Evolutionary conservation across 73 alveolate genomes (phyloP).

Genomic region (Tetrahymena borealis): DNA sequence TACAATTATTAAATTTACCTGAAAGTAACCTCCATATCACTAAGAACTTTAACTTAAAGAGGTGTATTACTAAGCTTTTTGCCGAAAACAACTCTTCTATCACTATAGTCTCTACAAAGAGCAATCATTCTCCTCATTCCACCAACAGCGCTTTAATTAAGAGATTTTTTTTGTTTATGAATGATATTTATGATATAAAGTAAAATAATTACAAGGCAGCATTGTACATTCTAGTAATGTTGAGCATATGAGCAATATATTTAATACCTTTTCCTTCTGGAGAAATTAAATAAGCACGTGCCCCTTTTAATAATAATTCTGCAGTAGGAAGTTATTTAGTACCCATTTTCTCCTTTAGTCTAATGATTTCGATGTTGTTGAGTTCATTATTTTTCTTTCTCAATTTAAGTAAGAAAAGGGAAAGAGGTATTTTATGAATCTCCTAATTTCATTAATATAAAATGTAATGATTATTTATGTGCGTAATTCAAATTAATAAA

Average conservation of each 20-base stretch:
- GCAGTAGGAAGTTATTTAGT: constrained; percentile 91
- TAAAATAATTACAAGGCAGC: constrained; percentile 24
- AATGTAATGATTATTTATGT: neutral
- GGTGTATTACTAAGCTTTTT: constrained; percentile 49
- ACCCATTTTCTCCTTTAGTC: constrained; percentile 81
- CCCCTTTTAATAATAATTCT: constrained; percentile 64
- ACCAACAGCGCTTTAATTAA: constrained; percentile 40
- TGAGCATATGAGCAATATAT: constrained; percentile 66
- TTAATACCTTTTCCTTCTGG: constrained; percentile 72
- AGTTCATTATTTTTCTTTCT: constrained; percentile 35
- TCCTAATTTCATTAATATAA: constrained; percentile 2
- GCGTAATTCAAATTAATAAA: neutral
- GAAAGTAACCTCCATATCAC: constrained; percentile 50
- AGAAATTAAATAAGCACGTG: constrained; percentile 46
- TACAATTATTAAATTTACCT: constrained; percentile 26
- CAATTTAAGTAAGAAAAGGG: constrained; percentile 50
- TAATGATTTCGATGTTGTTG: constrained; percentile 61
- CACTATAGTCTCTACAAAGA: constrained; percentile 67
- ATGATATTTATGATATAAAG: neutral
- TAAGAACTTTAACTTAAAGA: constrained; percentile 42
- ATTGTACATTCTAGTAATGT: constrained; percentile 66
- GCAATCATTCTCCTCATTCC: constrained; percentile 68
- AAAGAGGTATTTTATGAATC: constrained; percentile 26
- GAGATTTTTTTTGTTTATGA: neutral
- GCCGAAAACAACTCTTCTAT: constrained; percentile 69